Conservation (phyloP, 805 yeast species). For the Saccharomycopsis fermentans region DNA sequence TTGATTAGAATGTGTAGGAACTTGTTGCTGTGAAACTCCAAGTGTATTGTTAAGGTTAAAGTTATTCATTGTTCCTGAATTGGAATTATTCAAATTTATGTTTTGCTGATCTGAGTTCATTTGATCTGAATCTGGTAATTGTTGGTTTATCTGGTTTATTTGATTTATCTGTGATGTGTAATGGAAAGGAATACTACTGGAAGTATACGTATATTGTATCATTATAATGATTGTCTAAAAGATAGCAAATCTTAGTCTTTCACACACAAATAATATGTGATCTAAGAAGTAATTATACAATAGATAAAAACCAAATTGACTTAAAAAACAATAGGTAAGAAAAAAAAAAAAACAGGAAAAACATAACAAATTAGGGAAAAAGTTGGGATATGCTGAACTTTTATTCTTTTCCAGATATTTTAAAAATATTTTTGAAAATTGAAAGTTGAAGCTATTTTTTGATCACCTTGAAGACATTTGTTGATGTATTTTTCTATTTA, state of each 20-base stretch:
- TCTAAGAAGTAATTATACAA: not conserved
- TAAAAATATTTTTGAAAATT: not conserved
- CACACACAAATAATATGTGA: not conserved
- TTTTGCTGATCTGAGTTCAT: not conserved
- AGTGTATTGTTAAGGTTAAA: not conserved
- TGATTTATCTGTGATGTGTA: not conserved
- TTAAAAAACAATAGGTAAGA: not conserved
- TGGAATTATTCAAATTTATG: not conserved
- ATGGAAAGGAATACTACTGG: not conserved
- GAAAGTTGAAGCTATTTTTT: not conserved
- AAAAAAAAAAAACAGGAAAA: not conserved
- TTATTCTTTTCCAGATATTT: not conserved
- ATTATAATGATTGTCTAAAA: not conserved
- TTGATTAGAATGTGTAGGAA: not conserved
- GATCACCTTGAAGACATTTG: not conserved
- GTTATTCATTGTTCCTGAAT: not conserved
- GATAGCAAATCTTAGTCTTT: not conserved
- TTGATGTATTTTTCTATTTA: not conserved
- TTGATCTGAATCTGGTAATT: not conserved
- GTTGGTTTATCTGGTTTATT: not conserved
- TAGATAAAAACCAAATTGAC: not conserved
- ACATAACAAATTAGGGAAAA: not conserved
- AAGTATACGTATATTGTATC: not conserved
- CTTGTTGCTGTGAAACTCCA: not conserved
- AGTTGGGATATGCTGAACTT: not conserved